Evolutionary conservation across 75 land plant genomes (phyloP), one percentile per base, ranked within the genome.

Genomic region (Isoetes taiwanensis): DNA sequence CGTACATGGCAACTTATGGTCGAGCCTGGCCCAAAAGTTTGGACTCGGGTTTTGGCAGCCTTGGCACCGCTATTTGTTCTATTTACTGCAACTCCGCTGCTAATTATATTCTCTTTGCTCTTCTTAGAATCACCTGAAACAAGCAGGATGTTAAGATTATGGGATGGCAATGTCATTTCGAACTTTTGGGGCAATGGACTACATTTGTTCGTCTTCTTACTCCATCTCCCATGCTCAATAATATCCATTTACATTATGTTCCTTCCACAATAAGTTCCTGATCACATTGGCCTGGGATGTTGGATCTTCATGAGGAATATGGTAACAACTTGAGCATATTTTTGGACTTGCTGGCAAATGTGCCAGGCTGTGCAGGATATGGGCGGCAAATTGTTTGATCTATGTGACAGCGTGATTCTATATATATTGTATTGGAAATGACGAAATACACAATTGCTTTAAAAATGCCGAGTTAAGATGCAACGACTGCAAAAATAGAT

Each of bases 151-250:
- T 74, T 67, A 2, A 80, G 68, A 20, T 71, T 85, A 25, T 82
- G 86, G 90, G 65, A 46, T 0, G 82, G 75, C 80, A 41, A 72
- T 0, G 86, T 85, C 61, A 60, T 72, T 24, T 61, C 82, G 60
- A 82, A 84, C 86, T 58, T 62, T 35, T 82, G 86, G 84, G 79
- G 77, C 31, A 90, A 90, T 72, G 96, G 90, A 4, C 78, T 85
- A 20, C 82, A 82, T 53, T 54, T 80, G 9, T 85, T 78, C 40
- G 43, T 85, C 9, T 58, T 74, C 41, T 42, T 80, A 58, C 74
- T 82, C 21, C 81, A 85, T 68, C 74, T 90, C 11, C 96, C 96
- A 41, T 82, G 84, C 41, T 90, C 87, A 74, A 67, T 70, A 38
- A 72, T 90, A 8, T 82, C 80, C 40, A 23, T 73, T 33, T 58